Conservation (phyloP, 495 filamentous ascomycete species). For the Neurospora sp. region DNA sequence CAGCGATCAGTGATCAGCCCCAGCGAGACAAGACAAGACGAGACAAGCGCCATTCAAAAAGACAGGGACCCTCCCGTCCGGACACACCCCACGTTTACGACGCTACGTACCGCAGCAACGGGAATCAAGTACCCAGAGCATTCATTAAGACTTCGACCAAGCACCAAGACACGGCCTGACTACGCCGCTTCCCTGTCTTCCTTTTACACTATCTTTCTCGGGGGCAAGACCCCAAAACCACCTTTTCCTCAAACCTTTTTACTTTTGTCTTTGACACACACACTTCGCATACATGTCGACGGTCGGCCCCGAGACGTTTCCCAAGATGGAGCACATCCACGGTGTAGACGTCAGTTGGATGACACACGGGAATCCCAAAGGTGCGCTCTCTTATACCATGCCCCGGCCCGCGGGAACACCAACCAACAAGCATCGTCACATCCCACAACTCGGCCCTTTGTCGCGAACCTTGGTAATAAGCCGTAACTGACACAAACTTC, state of each 20-base stretch:
- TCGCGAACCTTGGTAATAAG: not conserved
- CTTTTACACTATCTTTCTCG: not conserved
- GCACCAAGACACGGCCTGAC: not conserved
- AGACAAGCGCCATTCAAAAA: not conserved
- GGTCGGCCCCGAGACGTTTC: not conserved
- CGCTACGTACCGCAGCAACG: not conserved
- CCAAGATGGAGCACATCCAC: conserved; percentile 52
- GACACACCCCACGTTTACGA: not conserved
- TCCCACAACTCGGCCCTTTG: not conserved
- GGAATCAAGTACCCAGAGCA: not conserved
- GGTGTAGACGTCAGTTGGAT: conserved; percentile 62
- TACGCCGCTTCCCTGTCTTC: not conserved
- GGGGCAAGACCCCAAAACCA: not conserved
- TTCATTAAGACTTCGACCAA: not conserved
- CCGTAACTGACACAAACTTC: not conserved
- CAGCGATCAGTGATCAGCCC: not conserved
- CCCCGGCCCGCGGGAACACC: not conserved
- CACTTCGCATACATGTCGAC: not conserved
- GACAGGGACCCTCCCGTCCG: not conserved
- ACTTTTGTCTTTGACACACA: not conserved
- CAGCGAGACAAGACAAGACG: not conserved
- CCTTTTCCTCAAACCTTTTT: not conserved
- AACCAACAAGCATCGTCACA: not conserved
- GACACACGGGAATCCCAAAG: conserved; percentile 42
- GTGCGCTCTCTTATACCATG: not conserved